Base-by-base conservation (phyloP, 78 protist genomes). In the Dictyostelium purpureum region DNA sequence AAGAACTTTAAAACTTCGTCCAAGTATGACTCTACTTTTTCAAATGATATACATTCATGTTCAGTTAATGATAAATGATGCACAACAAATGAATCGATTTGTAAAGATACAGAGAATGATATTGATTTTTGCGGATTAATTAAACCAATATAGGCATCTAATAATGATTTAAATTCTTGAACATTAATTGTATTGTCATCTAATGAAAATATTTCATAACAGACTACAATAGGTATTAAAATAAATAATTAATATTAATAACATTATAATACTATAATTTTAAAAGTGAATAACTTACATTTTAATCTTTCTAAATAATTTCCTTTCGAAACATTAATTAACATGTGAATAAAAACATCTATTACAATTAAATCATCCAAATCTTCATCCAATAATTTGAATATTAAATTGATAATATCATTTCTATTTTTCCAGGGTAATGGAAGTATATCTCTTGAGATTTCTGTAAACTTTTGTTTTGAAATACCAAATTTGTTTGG, bases 281-380 rank as follows among this genome's bases (percentile, higher is more conserved):
- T 40, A 14, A 37, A 66, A 26, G 18, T 4, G 1, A 38, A 38
- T 18, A 37, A 81, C 59, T 37, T 81, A 81, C 89, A 81, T 69
- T 49, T 81, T 33, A 81, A 31, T 42, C 67, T 65, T 67, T 81
- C 89, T 12, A 66, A 43, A 35, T 47, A 24, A 40, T 26, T 67
- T 19, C 89, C 89, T 52, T 81, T 81, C 31, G 40, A 37, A 51
- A 54, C 40, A 37, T 49, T 81, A 14, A 54, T 67, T 31, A 69
- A 19, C 78, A 67, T 67, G 51, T 81, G 70, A 35, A 81, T 73
- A 81, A 81, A 81, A 16, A 67, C 89, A 67, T 81, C 89, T 26
- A 71, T 28, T 37, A 69, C 51, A 9, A 81, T 81, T 26, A 81
- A 52, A 38, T 71, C 79, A 69, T 81, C 89, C 65, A 65, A 49